Percentiles rank a stretch among this genome's conserved stretches.
These are phyloP conservation scores for Candida loeiensis DNA, from an alignment of 805 yeast genomes.

Conservation along the genomic window DNA sequence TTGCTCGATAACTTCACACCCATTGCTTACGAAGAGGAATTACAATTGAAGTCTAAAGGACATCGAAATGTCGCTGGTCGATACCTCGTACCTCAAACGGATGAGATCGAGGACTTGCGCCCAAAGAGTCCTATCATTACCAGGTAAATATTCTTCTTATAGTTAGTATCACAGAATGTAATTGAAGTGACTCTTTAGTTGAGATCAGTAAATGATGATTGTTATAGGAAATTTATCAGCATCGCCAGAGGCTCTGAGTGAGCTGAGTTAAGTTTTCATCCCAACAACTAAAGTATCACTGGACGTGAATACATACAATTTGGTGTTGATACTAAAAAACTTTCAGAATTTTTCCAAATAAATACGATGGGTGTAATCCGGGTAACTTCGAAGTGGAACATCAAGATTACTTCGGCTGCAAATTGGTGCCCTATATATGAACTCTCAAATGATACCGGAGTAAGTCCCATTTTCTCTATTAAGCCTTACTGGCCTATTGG, in stretches of 20 bases:
- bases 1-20: slow-evolving; percentile 63
- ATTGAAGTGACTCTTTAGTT: neutral
- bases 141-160: neutral
- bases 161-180: neutral
- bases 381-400: slow-evolving; percentile 2
- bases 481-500: too few relatives aligned
- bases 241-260: slow-evolving; percentile 49
- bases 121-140: slow-evolving; percentile 72
- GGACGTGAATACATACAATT: slow-evolving; percentile 8
- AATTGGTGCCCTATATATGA: too few relatives aligned
- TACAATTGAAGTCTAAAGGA: slow-evolving; percentile 29
- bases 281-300: slow-evolving; percentile 19
- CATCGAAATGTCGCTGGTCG: slow-evolving; percentile 37
- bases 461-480: too few relatives aligned
- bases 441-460: too few relatives aligned
- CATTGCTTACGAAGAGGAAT: slow-evolving; percentile 26
- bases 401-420: too few relatives aligned
- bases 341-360: slow-evolving; percentile 1
- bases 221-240: slow-evolving; percentile 51
- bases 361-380: slow-evolving; percentile 1
- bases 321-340: neutral
- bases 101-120: slow-evolving; percentile 74
- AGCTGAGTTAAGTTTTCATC: slow-evolving; percentile 58
- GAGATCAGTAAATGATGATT: slow-evolving; percentile 27
- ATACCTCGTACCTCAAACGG: slow-evolving; percentile 57